Conservation (phyloP, 805 yeast genomes). For the Candida namnaoensis region DNA sequence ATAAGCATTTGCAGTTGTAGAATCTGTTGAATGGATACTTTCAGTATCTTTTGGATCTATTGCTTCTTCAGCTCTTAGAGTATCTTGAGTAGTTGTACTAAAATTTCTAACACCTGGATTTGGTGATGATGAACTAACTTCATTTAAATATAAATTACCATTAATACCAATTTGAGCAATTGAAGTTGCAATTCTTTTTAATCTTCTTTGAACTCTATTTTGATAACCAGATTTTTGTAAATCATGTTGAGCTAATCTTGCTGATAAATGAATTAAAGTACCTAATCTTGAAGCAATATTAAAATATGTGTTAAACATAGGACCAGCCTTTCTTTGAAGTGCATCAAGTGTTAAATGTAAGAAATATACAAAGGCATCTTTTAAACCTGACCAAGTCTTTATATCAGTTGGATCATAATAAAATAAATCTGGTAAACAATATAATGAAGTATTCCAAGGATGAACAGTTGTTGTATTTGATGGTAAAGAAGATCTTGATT, state of each 20-base stretch:
- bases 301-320: conserved; percentile 44
- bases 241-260: conserved; percentile 46
- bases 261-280: conserved; percentile 42
- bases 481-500: conserved; percentile 10
- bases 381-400: conserved; percentile 48
- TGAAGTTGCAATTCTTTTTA: conserved; percentile 44
- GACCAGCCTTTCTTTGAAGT: conserved; percentile 39
- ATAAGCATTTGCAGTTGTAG: conserved; percentile 15
- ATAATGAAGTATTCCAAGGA: conserved; percentile 17
- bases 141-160: conserved; percentile 45
- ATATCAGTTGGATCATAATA: conserved; percentile 55
- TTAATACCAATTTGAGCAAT: conserved; percentile 58
- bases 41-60: conserved; percentile 4
- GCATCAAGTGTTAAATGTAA: conserved; percentile 42
- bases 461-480: conserved; percentile 12
- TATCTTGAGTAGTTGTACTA: conserved; percentile 15
- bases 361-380: conserved; percentile 36
- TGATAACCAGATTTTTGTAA: conserved; percentile 37
- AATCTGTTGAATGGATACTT: neutral
- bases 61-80: conserved; percentile 7
- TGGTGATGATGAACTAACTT: too few relatives aligned
- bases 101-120: conserved; percentile 1
- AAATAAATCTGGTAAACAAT: conserved; percentile 34
- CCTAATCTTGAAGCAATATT: conserved; percentile 45
- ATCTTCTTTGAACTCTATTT: conserved; percentile 34